Base-by-base conservation (phyloP, 306 rosid species). In the Erythrophleum fordii region DNA sequence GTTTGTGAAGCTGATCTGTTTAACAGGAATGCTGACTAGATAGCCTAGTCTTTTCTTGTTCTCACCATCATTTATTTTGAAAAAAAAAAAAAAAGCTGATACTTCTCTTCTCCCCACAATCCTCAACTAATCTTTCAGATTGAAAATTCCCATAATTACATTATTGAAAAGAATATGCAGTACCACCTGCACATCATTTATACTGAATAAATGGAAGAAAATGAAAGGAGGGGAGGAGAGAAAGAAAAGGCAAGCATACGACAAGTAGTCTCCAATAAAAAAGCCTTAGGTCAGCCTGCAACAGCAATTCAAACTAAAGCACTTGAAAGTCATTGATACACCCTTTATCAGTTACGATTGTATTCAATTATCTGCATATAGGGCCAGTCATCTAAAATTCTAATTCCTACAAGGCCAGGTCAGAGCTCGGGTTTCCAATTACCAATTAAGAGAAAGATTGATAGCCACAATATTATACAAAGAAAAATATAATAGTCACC, bases 11-110 rank as follows among this genome's bases (percentile, higher is more conserved):
- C 28, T 16, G 35, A 76, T 76, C 39, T 46, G 49, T 23, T 61
- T 53, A 76, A 76, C 23, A 31, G 76, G 69, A 34, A 18, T 17
- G 49, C 52, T 23, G 56, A 77, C 44, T 26, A 56, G 28, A 48
- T 60, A 69, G 10, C 62, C 53, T 25, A n/a, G 25, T 52, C 34
- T 66, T 48, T 26, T 20, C 55, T 56, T 49, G 23, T 12, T 66
- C 76, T 20, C 20, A 34, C 6, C 26, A 18, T 16, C 45, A 31
- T 34, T 34, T 18, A 7, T 14, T 13, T 28, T 28, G 70, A 11
- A 1, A 0, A 1, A 20, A 16, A 31, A 29, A 31, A 28, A 29
- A 26, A 59, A 25, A 59, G 18, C 10, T 59, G 37, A 62, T 16
- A 62, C 44, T 29, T 62, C 9, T 14, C 8, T 14, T 1, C 12